Base-by-base conservation (phyloP, 2,329 filamentous ascomycete species). In the Dendryphion nanum region DNA sequence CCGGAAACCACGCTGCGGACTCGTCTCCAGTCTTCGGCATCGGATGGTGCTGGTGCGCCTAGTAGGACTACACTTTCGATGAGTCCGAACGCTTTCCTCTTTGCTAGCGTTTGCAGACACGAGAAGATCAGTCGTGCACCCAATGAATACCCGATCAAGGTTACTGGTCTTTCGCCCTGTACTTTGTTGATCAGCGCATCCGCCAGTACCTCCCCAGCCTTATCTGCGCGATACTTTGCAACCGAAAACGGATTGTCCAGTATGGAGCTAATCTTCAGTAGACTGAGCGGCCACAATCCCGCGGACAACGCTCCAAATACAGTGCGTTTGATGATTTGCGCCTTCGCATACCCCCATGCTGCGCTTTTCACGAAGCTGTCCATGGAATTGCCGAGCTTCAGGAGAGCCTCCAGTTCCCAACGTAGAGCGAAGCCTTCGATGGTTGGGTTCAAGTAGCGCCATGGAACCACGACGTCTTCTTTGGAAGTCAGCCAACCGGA, bases 21-120 rank as follows among this genome's bases (percentile, higher is more conserved):
- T 24, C 79, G 73, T 30, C 83, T 77, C 90, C 90, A 96, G 50
- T 89, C 81, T 1, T 75, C 74, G 0, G 78, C 67, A 30, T 84
- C 78, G 0, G 84, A 86, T 0, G 90, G 88, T 0, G 85, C 81
- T 0, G 90, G 88, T 0, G 87, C 77, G 2, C 90, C 90, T 40
- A 96, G 85, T 5, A 96, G 67, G 4, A 95, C 83, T 2, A 86
- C 89, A 13, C 82, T 84, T 53, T 96, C 90, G 16, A 97, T 70
- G 1, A 95, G 69, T 0, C 90, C 91, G 53, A 94, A 95, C 0
- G 86, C 88, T 40, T 79, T 79, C 29, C 89, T 78, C 58, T 88
- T 81, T 0, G 88, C 87, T 10, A 96, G 76, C 7, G 75, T 80
- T 54, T 83, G 80, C 2, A 95, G 74, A 52, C 90, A 95, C 1